Evolutionary conservation across 768 basidiomycete genomes (phyloP), one percentile per base, ranked within the genome.

Genomic region (Lactifluus rugatus): DNA sequence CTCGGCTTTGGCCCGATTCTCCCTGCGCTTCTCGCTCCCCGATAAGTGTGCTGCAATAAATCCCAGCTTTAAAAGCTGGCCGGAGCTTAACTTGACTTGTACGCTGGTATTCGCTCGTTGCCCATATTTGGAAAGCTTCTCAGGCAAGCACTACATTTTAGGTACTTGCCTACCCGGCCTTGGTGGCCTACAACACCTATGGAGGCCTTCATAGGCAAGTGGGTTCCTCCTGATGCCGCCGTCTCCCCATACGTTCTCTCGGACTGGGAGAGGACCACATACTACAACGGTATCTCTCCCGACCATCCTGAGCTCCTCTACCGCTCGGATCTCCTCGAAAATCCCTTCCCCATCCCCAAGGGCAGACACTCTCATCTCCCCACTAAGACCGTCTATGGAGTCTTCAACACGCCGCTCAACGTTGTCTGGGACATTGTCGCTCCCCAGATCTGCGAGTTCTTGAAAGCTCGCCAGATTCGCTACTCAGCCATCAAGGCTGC

Each of bases 361-460:
- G 50, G 34, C n/a, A 46, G 44, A 46, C 41, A 34, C 48, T 3
- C 42, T 36, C 19, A 37, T 31, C 13, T 31, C 60, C 56, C 60
- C 37, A 44, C 36, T 31, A 62, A 62, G 52, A 50, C 56, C 19
- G 48, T 31, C 26, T 5, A 54, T 32, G 60, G 60, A 26, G 60
- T 62, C 31, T 62, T 62, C 44, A 42, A 50, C 45, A 50, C 60
- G 2, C 34, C 23, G 41, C 56, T 57, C 41, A 58, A 57, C 34
- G 32, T 6, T 3, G 60, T 62, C 25, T 62, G 60, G 60, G 25
- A 50, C 37, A 41, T 14, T 45, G 61, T 62, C 36, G 56, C 31
- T 58, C 61, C 56, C 8, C 45, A 54, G 56, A 62, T 52, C 11
- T 31, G 37, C 26, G 1, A 52, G 0, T 1, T 41, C 3, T 28